Evolutionary conservation across 2,329 filamentous ascomycete species (phyloP).

Genomic region (Blumeria graminis): DNA sequence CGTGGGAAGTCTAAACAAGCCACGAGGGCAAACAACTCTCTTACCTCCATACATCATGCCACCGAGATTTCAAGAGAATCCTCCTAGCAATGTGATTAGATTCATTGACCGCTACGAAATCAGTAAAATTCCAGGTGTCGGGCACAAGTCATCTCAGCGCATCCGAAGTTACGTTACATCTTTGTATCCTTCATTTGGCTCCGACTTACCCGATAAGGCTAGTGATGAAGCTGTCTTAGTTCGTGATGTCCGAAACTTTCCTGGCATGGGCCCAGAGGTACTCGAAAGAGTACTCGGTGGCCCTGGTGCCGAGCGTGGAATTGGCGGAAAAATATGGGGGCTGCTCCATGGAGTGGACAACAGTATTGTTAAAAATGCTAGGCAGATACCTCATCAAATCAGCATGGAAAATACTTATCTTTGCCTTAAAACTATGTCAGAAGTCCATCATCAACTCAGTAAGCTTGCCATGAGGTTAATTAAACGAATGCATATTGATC

Average conservation of each 20-base stretch:
- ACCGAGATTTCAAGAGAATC: slow-evolving; percentile 7
- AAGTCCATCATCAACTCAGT: slow-evolving; percentile 43
- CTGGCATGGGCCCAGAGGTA: slow-evolving; percentile 34
- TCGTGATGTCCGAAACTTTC: slow-evolving; percentile 34
- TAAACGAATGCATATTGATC: slow-evolving; percentile 53
- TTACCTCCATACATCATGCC: slow-evolving; percentile 31
- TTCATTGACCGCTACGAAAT: slow-evolving; percentile 62
- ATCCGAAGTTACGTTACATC: slow-evolving; percentile 36
- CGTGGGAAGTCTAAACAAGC: slow-evolving; percentile 64
- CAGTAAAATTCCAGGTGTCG: slow-evolving; percentile 65
- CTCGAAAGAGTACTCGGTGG: slow-evolving; percentile 48
- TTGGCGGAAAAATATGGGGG: slow-evolving; percentile 50
- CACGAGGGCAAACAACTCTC: slow-evolving; percentile 65
- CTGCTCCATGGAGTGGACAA: slow-evolving; percentile 63
- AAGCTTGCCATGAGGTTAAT: slow-evolving; percentile 46
- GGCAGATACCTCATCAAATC: slow-evolving; percentile 59
- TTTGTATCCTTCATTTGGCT: slow-evolving; percentile 18
- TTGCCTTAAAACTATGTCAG: slow-evolving; percentile 36
- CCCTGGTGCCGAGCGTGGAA: slow-evolving; percentile 43
- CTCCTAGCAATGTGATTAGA: slow-evolving; percentile 25
- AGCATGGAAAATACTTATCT: slow-evolving; percentile 86
- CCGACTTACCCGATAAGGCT: slow-evolving; percentile 22
- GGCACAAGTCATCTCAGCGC: slow-evolving; percentile 49
- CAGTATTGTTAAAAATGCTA: slow-evolving; percentile 45
- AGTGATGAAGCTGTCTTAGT: slow-evolving; percentile 37